These are phyloP conservation scores for Naegleria gruberi DNA, from an alignment of 208 protist species.

Conservation along the genomic window DNA sequence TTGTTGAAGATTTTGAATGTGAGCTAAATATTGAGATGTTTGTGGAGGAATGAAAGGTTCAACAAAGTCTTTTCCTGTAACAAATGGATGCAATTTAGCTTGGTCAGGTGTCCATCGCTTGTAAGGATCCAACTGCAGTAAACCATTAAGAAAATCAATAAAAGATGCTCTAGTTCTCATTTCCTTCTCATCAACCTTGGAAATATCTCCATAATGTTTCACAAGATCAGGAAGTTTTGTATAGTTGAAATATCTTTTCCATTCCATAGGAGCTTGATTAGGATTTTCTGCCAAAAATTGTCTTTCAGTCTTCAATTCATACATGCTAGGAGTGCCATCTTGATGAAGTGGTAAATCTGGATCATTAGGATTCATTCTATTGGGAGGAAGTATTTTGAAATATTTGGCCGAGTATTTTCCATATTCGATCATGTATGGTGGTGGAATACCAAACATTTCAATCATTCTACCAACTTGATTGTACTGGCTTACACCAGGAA, in stretches of 20 bases:
- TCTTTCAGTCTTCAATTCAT: not conserved
- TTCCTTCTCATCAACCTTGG: not conserved
- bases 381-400: not conserved
- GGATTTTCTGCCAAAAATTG: conserved; percentile 3
- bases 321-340: not conserved
- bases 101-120: conserved; percentile 40
- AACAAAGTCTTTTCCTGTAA: conserved; percentile 36
- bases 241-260: conserved; percentile 22
- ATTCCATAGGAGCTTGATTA: not conserved
- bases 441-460: conserved; percentile 20
- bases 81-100: conserved; percentile 46
- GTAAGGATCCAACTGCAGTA: conserved; percentile 41
- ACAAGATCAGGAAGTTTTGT: conserved; percentile 11
- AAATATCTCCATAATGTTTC: not conserved
- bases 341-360: not conserved
- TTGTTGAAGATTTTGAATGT: not conserved
- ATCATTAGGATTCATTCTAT: not conserved
- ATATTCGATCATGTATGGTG: not conserved
- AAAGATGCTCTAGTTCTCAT: not conserved
- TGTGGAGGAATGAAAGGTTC: conserved; percentile 25
- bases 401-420: not conserved
- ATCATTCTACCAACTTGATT: conserved; percentile 43
- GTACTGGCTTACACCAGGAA: conserved; percentile 50
- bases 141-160: conserved; percentile 40
- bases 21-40: not conserved